phyloP scores from a whole-genome alignment of 2,329 filamentous ascomycete species.

The Chaetomium strumarium region DNA sequence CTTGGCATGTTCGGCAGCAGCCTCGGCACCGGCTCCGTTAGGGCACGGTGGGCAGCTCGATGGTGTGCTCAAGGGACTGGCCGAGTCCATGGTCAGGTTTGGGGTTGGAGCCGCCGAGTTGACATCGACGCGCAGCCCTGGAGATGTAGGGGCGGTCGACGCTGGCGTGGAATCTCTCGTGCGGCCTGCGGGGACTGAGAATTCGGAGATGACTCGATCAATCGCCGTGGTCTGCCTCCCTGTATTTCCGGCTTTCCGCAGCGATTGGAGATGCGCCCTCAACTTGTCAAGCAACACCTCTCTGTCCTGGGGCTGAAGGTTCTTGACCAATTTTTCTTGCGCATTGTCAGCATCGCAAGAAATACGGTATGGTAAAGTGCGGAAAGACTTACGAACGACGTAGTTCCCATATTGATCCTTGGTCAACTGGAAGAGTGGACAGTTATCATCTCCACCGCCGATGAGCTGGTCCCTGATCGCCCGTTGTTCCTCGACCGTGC shows the following conservation, averaged over 20 bases:
- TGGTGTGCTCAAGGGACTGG: constrained; percentile 44
- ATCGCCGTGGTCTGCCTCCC: constrained; percentile 62
- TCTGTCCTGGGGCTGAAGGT: constrained; percentile 55
- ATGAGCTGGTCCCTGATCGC: constrained; percentile 62
- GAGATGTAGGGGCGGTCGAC: constrained; percentile 29
- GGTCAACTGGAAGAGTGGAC: constrained; percentile 70
- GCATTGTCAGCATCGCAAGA: constrained; percentile 21
- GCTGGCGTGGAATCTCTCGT: constrained; percentile 26
- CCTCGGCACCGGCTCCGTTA: constrained; percentile 48
- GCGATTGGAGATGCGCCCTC: constrained; percentile 51
- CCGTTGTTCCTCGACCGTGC: constrained; percentile 61
- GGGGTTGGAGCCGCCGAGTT: constrained; percentile 57
- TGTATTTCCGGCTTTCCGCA: constrained; percentile 56
- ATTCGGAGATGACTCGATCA: constrained; percentile 45
- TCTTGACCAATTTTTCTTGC: constrained; percentile 70
- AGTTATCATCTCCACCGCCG: constrained; percentile 54
- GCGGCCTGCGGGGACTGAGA: constrained; percentile 14
- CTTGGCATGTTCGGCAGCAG: constrained; percentile 27
- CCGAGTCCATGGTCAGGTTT: constrained; percentile 60
- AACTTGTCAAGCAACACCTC: constrained; percentile 57
- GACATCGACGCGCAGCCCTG: constrained; percentile 40
- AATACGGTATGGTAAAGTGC: neutral
- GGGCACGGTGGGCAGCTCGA: constrained; percentile 62
- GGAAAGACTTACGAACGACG: constrained; percentile 72
- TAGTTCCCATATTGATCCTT: constrained; percentile 94